Percentiles rank a stretch among this genome's conserved stretches.
phyloP scores from a whole-genome alignment of 2,329 filamentous ascomycete species.

The Phaeophleospora eucalypticola region DNA sequence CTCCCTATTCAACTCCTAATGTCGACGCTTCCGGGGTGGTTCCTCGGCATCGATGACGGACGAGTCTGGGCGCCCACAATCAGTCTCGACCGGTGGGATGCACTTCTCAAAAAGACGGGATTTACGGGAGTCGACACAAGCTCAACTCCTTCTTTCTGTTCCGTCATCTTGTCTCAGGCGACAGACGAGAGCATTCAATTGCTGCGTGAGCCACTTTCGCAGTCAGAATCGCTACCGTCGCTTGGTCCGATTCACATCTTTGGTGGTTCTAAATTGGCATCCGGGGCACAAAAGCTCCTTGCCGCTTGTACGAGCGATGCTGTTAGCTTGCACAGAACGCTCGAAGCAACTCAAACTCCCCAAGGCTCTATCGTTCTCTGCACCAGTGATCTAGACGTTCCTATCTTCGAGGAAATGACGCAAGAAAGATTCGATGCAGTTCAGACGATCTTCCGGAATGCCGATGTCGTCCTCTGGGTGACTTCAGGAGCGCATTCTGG shows the following conservation, averaged over 20 bases:
- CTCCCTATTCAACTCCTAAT: background rate
- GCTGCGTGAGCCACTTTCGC: conserved; percentile 3
- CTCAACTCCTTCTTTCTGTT: background rate
- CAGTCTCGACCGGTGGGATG: conserved; percentile 30
- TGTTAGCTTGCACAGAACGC: background rate
- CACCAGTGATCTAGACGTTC: conserved; percentile 2
- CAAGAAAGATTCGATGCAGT: conserved; percentile 3
- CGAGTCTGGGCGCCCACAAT: conserved; percentile 20
- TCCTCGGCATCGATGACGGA: conserved; percentile 27
- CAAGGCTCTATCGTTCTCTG: background rate
- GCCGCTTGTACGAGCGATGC: background rate
- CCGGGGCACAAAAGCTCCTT: background rate
- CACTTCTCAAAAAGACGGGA: conserved; percentile 26
- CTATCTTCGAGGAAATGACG: conserved; percentile 8
- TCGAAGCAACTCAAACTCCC: background rate
- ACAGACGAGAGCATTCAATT: conserved; percentile 3
- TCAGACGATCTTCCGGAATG: background rate
- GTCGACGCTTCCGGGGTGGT: conserved; percentile 3
- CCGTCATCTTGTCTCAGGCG: conserved; percentile 6
- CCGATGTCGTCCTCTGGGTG: conserved; percentile 5
- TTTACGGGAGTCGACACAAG: conserved; percentile 32
- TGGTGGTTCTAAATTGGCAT: background rate
- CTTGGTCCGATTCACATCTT: background rate
- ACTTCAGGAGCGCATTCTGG: conserved; percentile 1
- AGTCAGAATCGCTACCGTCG: background rate